phyloP scores from a whole-genome alignment of 2,329 filamentous ascomycete species.

The Pezicula rhizophila region DNA sequence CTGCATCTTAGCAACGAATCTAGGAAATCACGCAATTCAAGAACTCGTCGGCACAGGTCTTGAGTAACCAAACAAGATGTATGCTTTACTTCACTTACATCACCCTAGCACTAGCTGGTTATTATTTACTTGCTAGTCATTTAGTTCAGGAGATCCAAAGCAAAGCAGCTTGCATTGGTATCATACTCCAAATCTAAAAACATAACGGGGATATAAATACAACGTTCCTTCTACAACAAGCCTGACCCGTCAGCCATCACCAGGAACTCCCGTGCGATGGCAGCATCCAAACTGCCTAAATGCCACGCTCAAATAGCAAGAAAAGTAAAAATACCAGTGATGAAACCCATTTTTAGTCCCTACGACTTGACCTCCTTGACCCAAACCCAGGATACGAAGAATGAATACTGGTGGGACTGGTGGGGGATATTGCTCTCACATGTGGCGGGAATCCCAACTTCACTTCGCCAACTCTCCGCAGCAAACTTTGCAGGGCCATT shows the following conservation, averaged over 20 bases:
- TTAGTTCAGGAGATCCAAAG: too few species aligned
- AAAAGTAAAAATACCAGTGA: background rate
- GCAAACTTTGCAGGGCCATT: conserved; percentile 66
- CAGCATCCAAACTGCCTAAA: conserved; percentile 3
- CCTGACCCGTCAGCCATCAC: background rate
- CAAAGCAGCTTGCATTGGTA: too few species aligned
- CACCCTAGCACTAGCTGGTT: too few species aligned
- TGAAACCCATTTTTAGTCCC: conserved; percentile 4
- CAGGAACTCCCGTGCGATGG: conserved; percentile 5
- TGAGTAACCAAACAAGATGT: too few species aligned
- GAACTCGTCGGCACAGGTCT: too few species aligned
- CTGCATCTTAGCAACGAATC: too few species aligned
- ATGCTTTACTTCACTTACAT: too few species aligned
- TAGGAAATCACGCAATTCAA: too few species aligned
- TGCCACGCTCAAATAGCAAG: conserved; percentile 2
- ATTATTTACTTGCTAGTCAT: too few species aligned
- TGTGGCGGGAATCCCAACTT: conserved; percentile 38
- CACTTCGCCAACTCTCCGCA: conserved; percentile 79
- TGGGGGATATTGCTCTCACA: conserved; percentile 9
- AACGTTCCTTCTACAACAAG: too few species aligned
- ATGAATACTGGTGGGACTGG: conserved; percentile 16
- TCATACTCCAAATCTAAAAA: too few species aligned
- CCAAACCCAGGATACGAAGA: conserved; percentile 9
- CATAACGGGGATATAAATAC: too few species aligned
- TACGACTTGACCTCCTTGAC: conserved; percentile 13